Conservation (phyloP, 1,284 basidiomycete species). For the Earliella scabrosa region DNA sequence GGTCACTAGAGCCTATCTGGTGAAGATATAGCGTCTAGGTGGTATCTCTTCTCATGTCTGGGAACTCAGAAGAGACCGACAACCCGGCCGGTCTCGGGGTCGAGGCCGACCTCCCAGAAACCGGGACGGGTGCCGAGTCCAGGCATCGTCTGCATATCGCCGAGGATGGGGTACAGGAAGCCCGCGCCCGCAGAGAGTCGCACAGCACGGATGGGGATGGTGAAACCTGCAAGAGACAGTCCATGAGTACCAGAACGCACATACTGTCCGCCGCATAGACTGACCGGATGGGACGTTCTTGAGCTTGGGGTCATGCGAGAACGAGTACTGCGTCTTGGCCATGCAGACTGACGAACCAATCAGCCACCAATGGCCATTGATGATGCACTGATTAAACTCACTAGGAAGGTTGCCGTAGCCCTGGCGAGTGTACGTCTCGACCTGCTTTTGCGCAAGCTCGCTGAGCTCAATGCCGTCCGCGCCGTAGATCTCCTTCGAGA, state of each 20-base stretch:
- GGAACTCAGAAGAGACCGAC: slow-evolving; percentile 68
- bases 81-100: slow-evolving; percentile 71
- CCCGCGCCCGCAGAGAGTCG: slow-evolving; percentile 92
- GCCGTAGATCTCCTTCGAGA: slow-evolving; percentile 90
- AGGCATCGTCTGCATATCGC: slow-evolving; percentile 98
- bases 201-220: slow-evolving; percentile 90
- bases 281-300: slow-evolving; percentile 84
- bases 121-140: slow-evolving; percentile 94
- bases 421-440: slow-evolving; percentile 92
- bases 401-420: slow-evolving; percentile 84
- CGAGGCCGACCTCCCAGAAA: slow-evolving; percentile 88
- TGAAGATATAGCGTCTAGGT: slow-evolving; percentile 32
- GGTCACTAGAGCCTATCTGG: slow-evolving; percentile 33
- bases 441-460: slow-evolving; percentile 82
- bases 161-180: slow-evolving; percentile 94
- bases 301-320: slow-evolving; percentile 92
- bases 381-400: slow-evolving; percentile 41
- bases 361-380: not conserved
- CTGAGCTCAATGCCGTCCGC: slow-evolving; percentile 89
- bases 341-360: slow-evolving; percentile 75
- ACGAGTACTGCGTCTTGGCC: slow-evolving; percentile 98
- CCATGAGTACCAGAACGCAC: too few relatives aligned
- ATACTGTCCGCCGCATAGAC: too few relatives aligned
- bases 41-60: not conserved
- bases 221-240: slow-evolving; percentile 66